phyloP scores from a whole-genome alignment of 73 alveolate genomes.

The Breviolum minutum region DNA sequence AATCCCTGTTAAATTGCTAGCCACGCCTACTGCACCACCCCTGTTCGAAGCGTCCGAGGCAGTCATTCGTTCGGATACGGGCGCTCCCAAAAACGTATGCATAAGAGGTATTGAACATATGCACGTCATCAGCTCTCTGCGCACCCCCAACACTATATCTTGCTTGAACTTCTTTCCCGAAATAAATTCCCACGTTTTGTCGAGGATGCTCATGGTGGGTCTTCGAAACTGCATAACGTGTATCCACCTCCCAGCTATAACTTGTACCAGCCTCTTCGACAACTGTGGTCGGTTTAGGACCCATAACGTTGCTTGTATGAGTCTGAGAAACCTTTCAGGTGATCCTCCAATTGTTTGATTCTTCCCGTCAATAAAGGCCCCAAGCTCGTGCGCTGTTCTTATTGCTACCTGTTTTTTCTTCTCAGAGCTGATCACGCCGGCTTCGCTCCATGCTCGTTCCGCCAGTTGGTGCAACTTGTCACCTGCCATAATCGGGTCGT shows the following conservation, averaged over 20 bases:
- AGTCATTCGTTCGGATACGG: no score
- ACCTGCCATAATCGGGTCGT: neutral
- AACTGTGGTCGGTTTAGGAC: neutral
- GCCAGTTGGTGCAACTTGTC: neutral
- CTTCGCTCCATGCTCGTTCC: neutral
- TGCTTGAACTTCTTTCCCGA: no score
- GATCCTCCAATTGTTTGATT: neutral
- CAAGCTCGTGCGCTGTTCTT: neutral
- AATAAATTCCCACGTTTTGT: no score
- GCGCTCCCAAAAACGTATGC: no score
- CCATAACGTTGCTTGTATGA: neutral
- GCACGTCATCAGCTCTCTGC: no score
- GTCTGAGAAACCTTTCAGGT: neutral
- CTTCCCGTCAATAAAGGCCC: conserved; percentile 16
- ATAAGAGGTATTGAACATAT: no score
- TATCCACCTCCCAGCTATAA: conserved; percentile 6
- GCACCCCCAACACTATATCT: no score
- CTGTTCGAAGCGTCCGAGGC: no score
- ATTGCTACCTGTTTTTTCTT: neutral
- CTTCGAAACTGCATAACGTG: neutral
- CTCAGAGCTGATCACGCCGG: neutral
- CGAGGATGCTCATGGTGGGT: neutral
- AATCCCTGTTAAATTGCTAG: neutral
- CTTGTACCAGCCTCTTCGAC: neutral
- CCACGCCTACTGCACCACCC: neutral